Base-by-base conservation (phyloP, 1,139 yeast genomes). In the Zygosaccharomyces sapae region DNA sequence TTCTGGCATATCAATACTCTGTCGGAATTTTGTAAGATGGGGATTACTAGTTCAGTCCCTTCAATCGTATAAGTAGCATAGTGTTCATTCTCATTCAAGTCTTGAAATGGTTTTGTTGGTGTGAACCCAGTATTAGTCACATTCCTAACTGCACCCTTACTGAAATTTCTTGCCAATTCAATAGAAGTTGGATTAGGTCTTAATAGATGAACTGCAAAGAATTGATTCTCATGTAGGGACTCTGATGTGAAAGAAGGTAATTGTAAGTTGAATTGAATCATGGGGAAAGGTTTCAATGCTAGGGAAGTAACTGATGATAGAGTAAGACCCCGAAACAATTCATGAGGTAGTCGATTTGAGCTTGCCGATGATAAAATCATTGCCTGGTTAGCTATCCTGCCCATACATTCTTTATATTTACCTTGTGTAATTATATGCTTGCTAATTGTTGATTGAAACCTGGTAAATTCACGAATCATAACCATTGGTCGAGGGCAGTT, bases 261-360 rank as follows among this genome's bases (percentile, higher is more conserved):
- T 67, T 86, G 95, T 45, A 89, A 70, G 61, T 88, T 89, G 69
- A 89, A 88, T 58, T 86, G 92, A 2, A 89, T 63, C 47, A 86
- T 65, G 1, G 95, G 94, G n/a, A 70, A 70, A 0, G 96, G 96
- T 45, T 75, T 72, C 29, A 86, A 76, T 1, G 94, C 80, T 9
- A 89, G 68, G 1, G 96, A 87, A 13, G 87, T 78, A 35, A 86
- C 87, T 0, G 95, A 86, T 1, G 95, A 83, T 2, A 89, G 69
- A 0, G 96, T 86, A 73, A 86, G 80, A 0, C 96, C 97, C 44
- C 69, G 68, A 38, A 59, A 60, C 10, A 45, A 50, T 10, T 47
- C 50, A 40, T 52, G 54, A 5, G 50, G 59, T 34, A 55, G 51
- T 46, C 37, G 54, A 38, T 41, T 45, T 18, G 48, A 44, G n/a